Evolutionary conservation across 495 filamentous ascomycete genomes (phyloP).

Genomic region (Daldinia bambusicola): DNA sequence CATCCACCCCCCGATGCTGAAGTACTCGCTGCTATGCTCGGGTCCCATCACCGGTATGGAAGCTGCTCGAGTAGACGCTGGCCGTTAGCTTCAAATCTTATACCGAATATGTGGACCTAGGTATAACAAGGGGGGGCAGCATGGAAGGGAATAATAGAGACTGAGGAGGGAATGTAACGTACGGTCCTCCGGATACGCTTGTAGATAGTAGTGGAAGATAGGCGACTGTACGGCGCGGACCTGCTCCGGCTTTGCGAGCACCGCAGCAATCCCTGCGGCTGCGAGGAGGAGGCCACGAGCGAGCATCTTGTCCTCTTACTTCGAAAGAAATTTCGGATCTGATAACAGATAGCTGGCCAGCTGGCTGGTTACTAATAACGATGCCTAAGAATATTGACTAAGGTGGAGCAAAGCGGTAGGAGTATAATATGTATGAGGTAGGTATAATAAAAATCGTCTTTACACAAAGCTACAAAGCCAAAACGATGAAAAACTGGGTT

Average conservation of each 20-base stretch:
- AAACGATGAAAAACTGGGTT: not conserved
- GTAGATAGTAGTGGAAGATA: conserved; percentile 59
- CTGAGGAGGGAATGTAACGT: no score
- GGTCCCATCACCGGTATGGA: conserved; percentile 60
- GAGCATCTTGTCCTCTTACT: conserved; percentile 29
- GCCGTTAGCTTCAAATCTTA: no score
- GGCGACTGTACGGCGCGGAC: conserved; percentile 56
- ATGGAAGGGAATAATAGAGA: no score
- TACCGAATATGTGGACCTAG: no score
- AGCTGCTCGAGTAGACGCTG: conserved; percentile 27
- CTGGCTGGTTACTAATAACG: not conserved
- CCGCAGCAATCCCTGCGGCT: conserved; percentile 21
- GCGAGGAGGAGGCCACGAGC: conserved; percentile 9
- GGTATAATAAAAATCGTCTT: not conserved
- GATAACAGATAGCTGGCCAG: not conserved
- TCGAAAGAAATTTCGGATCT: not conserved
- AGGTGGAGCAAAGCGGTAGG: not conserved
- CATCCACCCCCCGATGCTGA: conserved; percentile 60
- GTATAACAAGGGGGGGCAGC: no score
- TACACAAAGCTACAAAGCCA: not conserved
- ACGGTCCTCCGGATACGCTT: conserved; percentile 53
- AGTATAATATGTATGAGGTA: not conserved
- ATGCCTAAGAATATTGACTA: not conserved
- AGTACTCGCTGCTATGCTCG: conserved; percentile 55
- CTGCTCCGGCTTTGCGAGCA: conserved; percentile 53